These are phyloP conservation scores for Aspergillus ruber DNA, from an alignment of 2,329 filamentous ascomycete species.

Conservation along the genomic window DNA sequence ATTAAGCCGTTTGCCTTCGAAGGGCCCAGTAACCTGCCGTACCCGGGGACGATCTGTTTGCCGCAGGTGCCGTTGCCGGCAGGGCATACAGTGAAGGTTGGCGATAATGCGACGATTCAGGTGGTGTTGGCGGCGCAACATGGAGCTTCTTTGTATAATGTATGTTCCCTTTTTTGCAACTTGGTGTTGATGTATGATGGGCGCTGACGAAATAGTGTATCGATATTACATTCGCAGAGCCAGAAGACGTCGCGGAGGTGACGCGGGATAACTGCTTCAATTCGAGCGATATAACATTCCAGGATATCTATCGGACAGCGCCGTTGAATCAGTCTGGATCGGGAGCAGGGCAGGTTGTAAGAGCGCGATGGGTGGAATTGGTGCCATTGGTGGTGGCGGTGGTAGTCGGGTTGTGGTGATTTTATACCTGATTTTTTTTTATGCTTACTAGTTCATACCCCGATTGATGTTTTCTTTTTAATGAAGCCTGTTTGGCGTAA, in stretches of 20 bases:
- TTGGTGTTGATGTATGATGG: not conserved
- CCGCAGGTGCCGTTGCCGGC: slow-evolving; percentile 80
- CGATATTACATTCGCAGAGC: slow-evolving; percentile 85
- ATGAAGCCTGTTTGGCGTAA: not conserved
- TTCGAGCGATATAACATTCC: slow-evolving; percentile 68
- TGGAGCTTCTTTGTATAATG: slow-evolving; percentile 75
- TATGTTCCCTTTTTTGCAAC: slow-evolving; percentile 46
- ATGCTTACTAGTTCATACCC: not conserved
- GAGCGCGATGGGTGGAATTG: slow-evolving; percentile 10
- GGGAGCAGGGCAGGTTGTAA: slow-evolving; percentile 10
- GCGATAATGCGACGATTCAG: slow-evolving; percentile 89
- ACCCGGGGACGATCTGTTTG: slow-evolving; percentile 80
- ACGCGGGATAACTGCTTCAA: slow-evolving; percentile 86
- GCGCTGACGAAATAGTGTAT: slow-evolving; percentile 60
- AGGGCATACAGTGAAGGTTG: slow-evolving; percentile 63
- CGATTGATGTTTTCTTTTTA: not conserved
- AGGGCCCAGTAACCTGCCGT: slow-evolving; percentile 76
- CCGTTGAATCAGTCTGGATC: slow-evolving; percentile 21
- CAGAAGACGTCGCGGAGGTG: slow-evolving; percentile 67
- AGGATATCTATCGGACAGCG: slow-evolving; percentile 57
- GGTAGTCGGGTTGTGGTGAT: not conserved
- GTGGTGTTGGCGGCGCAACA: slow-evolving; percentile 77
- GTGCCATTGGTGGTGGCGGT: slow-evolving; percentile 21
- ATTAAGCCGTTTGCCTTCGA: slow-evolving; percentile 72
- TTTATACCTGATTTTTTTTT: not conserved